phyloP scores from a whole-genome alignment of 2,329 filamentous ascomycete species.

The Xylariaceae sp. region DNA sequence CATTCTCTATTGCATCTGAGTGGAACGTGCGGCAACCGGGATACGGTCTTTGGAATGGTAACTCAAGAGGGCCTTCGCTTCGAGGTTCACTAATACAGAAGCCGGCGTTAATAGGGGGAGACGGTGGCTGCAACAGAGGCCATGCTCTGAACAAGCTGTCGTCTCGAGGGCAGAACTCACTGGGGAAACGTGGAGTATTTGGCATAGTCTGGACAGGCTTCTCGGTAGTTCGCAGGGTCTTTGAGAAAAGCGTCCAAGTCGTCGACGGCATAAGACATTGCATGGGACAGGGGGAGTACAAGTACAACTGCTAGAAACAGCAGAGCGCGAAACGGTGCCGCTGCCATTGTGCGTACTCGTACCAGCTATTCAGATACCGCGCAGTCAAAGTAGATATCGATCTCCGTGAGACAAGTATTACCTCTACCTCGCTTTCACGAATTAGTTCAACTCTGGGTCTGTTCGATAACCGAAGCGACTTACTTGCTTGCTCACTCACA shows the following conservation, averaged over 20 bases:
- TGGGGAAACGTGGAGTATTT: conserved; percentile 54
- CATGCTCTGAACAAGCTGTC: background rate
- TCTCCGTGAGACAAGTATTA: background rate
- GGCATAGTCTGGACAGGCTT: conserved; percentile 61
- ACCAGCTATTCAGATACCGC: background rate
- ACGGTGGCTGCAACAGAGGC: background rate
- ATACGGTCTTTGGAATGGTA: conserved; percentile 83
- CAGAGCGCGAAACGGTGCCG: conserved; percentile 1
- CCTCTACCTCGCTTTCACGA: too few species aligned
- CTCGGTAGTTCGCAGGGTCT: conserved; percentile 32
- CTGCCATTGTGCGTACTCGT: conserved; percentile 7
- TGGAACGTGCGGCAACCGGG: conserved; percentile 81
- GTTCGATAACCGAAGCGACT: too few species aligned
- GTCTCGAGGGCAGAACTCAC: conserved; percentile 37
- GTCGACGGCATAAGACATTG: conserved; percentile 5
- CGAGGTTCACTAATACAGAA: conserved; percentile 58
- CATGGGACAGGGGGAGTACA: background rate
- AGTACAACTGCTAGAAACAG: conserved; percentile 20
- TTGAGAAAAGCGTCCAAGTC: conserved; percentile 24
- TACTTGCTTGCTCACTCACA: too few species aligned
- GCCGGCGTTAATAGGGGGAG: conserved; percentile 12
- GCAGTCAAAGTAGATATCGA: background rate
- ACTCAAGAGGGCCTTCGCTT: conserved; percentile 69
- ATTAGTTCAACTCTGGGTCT: too few species aligned
- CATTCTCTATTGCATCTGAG: conserved; percentile 78